Base-by-base conservation (phyloP, 2,329 filamentous ascomycete genomes). In the Tolypocladium tropicale region DNA sequence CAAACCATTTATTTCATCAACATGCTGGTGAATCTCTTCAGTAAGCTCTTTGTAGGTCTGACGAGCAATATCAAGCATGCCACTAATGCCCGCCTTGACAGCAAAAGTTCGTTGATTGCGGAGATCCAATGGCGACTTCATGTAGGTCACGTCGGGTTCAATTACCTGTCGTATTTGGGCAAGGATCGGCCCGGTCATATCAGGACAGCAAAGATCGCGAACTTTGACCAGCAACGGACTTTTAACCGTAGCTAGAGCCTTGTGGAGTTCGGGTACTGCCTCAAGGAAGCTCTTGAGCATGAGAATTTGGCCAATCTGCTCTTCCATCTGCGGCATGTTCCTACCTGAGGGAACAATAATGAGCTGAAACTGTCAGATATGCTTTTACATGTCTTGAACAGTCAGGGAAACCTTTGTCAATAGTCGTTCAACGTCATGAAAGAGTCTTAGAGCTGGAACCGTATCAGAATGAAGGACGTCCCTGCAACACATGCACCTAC, bases 101-200 rank as follows among this genome's bases (percentile, higher is more conserved):
- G 93, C 93, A 72, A 95, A 96, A 0, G 88, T 89, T 60, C 93
- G 80, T 67, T 97, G 93, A 59, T 96, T 95, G 16, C 92, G 82
- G 56, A 96, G 76, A 59, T 96, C 93, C 5, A 97, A 77, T 0
- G 94, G 87, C 25, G 86, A 83, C 51, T 80, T 89, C 57, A 89
- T 87, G 62, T 88, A 95, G 0, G 79, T 81, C 0, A 91, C 89
- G 66, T 96, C 89, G 10, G 88, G 81, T 60, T 97, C 94, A 62
- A 99, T 85, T 0, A 82, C 82, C 16, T 77, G 73, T 49, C 81
- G 74, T 53, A 99, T 91, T 2, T 88, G 71, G 2, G 79, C 72
- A 49, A 85, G 75, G 3, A 93, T 79, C 1, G 78, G 76, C 21
- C 75, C 72, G 6, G 87, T 80, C 18, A 83, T 81, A 18, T 81